Evolutionary conservation across 768 basidiomycete genomes (phyloP), one percentile per base, ranked within the genome.

Genomic region (Melanogaster broomeanus): DNA sequence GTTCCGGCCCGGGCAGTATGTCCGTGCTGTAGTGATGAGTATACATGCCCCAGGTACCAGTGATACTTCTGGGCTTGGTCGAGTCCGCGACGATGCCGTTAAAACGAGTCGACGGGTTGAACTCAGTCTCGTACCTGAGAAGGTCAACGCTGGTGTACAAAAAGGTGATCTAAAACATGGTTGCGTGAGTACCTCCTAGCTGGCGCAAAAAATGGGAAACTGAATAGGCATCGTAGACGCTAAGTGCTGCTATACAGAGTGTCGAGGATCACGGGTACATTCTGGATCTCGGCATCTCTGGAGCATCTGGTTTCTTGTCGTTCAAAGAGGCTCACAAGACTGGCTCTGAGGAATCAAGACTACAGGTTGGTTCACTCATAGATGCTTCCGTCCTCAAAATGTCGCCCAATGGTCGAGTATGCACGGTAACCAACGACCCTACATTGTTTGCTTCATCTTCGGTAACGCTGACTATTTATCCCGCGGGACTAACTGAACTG

Each of bases 261-360:
- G 74, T 90, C 16, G 97, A 99, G 72, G 97, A 98, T 62, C 92
- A 97, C 66, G 95, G 97, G 2, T 98, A 96, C 72, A 81, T 87
- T 49, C 76, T 99, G 8, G 91, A 94, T 57, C 73, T 97, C 34
- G 96, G 94, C 2, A 62, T 97, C 16, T 67, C 83, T 10, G 85
- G 80, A n/a, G 68, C 90, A 30, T 82, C 90, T 52, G 91, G 91
- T 37, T 99, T 98, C 70, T 66, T 98, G 42, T 78, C 87, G 2
- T 90, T 90, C 74, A 84, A 85, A 61, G 88, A 92, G 40, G 77
- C 79, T 1, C 72, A 77, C 56, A 77, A 77, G 50, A 67, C 62
- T 15, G 52, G 55, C 5, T 59, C 67, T n/a, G 63, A 61, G 6
- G 58, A 57, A 1, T 53, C 57, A 41, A 69, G 66, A 57, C 69